Percentiles rank a stretch among this genome's conserved stretches.
Evolutionary conservation across 371 early-diverging fungal species (phyloP).

Genomic region (Actinomucor elegans): DNA sequence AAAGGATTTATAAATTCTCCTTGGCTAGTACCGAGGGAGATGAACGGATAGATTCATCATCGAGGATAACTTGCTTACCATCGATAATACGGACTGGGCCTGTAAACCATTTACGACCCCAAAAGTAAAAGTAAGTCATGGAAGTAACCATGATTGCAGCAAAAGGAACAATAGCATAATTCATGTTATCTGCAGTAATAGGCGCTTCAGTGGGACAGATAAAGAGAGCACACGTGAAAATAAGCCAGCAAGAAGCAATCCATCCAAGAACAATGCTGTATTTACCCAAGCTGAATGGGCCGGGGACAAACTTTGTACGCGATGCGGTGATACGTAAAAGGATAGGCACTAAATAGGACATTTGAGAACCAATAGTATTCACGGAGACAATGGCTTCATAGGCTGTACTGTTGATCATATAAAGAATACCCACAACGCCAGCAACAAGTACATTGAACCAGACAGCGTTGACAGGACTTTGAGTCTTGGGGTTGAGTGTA

Average conservation of each 20-base stretch:
- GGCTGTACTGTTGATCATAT: slow-evolving; percentile 38
- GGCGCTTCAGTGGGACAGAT: slow-evolving; percentile 44
- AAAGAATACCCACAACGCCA: slow-evolving; percentile 30
- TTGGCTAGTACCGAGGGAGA: background rate
- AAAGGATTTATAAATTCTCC: no score
- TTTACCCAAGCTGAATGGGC: slow-evolving; percentile 44
- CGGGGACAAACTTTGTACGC: slow-evolving; percentile 29
- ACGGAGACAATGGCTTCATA: slow-evolving; percentile 44
- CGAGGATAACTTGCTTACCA: slow-evolving; percentile 44
- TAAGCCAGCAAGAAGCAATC: slow-evolving; percentile 39
- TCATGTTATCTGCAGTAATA: slow-evolving; percentile 43
- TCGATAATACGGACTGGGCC: slow-evolving; percentile 47
- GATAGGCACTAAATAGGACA: slow-evolving; percentile 53
- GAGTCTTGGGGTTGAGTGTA: slow-evolving; percentile 29
- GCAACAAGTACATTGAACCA: slow-evolving; percentile 48
- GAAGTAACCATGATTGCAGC: slow-evolving; percentile 49
- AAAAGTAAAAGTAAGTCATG: slow-evolving; percentile 41
- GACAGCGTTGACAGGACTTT: slow-evolving; percentile 45
- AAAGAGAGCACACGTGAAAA: slow-evolving; percentile 47
- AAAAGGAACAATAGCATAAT: slow-evolving; percentile 54
- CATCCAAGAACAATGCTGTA: slow-evolving; percentile 39
- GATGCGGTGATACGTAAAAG: slow-evolving; percentile 45
- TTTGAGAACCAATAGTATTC: slow-evolving; percentile 49
- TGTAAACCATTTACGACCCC: slow-evolving; percentile 53
- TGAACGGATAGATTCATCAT: slow-evolving; percentile 59